Base-by-base conservation (phyloP, 129 eudicot species). In the Chrysanthemum seticuspe region DNA sequence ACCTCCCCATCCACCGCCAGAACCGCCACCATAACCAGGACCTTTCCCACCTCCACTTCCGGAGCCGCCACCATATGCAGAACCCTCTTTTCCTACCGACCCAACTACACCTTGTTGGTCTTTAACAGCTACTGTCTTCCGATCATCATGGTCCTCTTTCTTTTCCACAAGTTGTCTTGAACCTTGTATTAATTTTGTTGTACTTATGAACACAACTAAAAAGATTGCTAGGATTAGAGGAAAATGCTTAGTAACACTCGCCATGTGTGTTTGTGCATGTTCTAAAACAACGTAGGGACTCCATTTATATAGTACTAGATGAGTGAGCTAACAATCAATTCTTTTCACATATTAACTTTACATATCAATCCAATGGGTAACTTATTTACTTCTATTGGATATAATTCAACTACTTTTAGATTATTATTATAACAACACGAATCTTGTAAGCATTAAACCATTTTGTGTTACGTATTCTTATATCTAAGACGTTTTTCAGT, bases 221-320 rank as follows among this genome's bases (percentile, higher is more conserved):
- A 72, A 72, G 18, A 72, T 71, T 8, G 78, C 73, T 78, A 78
- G 13, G 16, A 55, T 52, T 14, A 56, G 13, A 55, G 72, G 73
- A 65, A 65, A 45, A 25, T n/a, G 53, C 40, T 72, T 78, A 13
- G 10, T 18, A 47, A 78, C 10, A 27, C 31, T 55, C 68, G 50
- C 73, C 82, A 64, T 78, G 72, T 77, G 71, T 40, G 73, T 47
- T 56, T 21, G 27, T 78, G 82, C 45, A 65, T 78, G 67, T 48
- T 63, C 68, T 72, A 9, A 36, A 76, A 60, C 69, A 54, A 65
- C 47, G 48, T 71, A 61, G 68, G 70, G 27, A 19, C 62, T 45
- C 59, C 62, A 9, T 65, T 64, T 78, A 70, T 78, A 78, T 71
- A 78, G 31, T 71, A 56, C 68, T 31, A 45, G 73, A 63, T 62